Evolutionary conservation across 148 eudicot species (phyloP), one percentile per base, ranked within the genome.

Genomic region (Polygonum maritimum): DNA sequence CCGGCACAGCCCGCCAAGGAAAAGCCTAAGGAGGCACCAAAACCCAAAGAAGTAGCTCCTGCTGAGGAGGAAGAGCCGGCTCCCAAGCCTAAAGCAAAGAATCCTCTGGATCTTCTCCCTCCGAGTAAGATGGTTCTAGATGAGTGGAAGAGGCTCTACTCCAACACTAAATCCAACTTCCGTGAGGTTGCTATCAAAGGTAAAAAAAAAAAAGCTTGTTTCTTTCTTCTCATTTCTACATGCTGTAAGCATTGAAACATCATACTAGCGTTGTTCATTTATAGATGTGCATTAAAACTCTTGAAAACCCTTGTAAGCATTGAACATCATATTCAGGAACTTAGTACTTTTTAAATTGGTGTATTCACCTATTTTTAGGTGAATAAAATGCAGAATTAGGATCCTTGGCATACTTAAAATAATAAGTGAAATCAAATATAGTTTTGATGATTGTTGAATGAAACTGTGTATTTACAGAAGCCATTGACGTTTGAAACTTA

Each of bases 61-160:
- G 41, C 40, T 4, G 58, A 41, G 45, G 76, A 54, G 83, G 96
- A 85, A 52, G 92, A 80, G 80, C 91, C 83, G 76, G 90, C 92
- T 57, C 94, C 94, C 22, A 92, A 92, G 84, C 97, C 94, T 73
- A 92, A 90, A 78, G 75, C 92, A 22, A 92, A 88, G 85, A 92
- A 92, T 71, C 89, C 97, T 45, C 89, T 92, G 55, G 97, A 92
- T 81, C 84, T 88, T 7, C 85, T 92, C 76, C 94, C 97, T 60
- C 92, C 92, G 12, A 92, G 97, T 62, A 85, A 81, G 85, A 92
- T 92, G 97, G 45, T 92, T 54, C 83, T 92, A 36, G 97, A 92
- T 86, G 97, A 92, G 1, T 92, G 97, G 97, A 92, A 92, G 83
- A 84, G 97, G 78, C 92, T 92, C 1, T 92, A 92, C 84, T 92